Base-by-base conservation (phyloP, 2,329 filamentous ascomycete genomes). In the Neoarthrinium moseri region DNA sequence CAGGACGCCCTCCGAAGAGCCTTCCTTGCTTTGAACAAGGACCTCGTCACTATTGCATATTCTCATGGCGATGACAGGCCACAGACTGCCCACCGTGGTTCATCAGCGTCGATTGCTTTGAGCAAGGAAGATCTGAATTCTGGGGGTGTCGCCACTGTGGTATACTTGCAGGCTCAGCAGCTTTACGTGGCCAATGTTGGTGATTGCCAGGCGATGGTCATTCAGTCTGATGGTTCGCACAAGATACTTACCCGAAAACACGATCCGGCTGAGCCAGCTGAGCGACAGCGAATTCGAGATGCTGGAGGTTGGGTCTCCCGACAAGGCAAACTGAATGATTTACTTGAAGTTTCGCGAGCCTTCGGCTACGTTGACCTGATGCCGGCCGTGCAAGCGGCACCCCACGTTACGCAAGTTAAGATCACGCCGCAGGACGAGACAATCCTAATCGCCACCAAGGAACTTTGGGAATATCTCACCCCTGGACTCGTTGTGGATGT, bases 251-350 rank as follows among this genome's bases (percentile, higher is more conserved):
- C 94, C 3, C 79, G 83, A 48, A 96, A 95, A 65, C 94, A 99
- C 63, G 91, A 97, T 59, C 94, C 94, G 5, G 91, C 92, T 1
- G 91, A 96, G 61, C 78, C 87, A 1, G 75, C 73, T 18, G 94
- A 99, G 67, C 80, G 94, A 39, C 83, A 90, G 46, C 86, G 94
- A 15, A 96, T 99, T 56, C 86, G 94, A 30, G 90, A 96, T 62
- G 92, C 92, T 12, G 94, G 94, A 35, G 94, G 94, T 4, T 99
- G 90, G 76, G 94, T 99, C 8, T 96, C 92, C 15, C 84, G 94
- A 39, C 92, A 95, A 64, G 94, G 94, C 27, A 91, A 90, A 62
- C 75, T 99, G 39, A 97, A 99, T 59, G 94, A 99, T 61, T 71
- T 86, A 20, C 83, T 99, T 11, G 85, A 94, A 48, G 91, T 99